These are phyloP conservation scores for Fomitopsis palustris DNA, from an alignment of 1,284 basidiomycete species.

Conservation along the genomic window DNA sequence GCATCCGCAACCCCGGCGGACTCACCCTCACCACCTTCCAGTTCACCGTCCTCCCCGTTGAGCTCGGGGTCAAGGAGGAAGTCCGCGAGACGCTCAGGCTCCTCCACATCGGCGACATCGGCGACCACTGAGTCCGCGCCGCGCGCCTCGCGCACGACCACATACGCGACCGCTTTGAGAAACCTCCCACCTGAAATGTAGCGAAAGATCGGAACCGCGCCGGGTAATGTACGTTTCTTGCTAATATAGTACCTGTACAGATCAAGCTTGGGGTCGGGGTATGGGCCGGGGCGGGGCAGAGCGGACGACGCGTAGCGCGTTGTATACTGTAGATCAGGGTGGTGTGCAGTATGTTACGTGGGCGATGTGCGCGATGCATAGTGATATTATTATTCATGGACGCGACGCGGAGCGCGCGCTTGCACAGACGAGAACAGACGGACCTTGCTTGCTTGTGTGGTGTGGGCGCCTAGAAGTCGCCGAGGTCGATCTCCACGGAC, in stretches of 20 bases:
- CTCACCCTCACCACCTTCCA: conserved; percentile 62
- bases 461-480: conserved; percentile 59
- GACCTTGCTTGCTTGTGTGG: not conserved
- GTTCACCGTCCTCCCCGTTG: conserved; percentile 48
- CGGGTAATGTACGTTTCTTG: not conserved
- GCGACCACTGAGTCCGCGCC: not conserved
- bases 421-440: too few relatives aligned
- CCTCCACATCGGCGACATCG: not conserved
- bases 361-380: not conserved
- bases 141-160: too few relatives aligned
- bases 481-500: conserved; percentile 71
- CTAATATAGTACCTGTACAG: not conserved
- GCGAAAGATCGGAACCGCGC: too few relatives aligned
- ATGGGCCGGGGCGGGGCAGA: too few relatives aligned
- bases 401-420: too few relatives aligned
- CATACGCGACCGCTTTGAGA: too few relatives aligned
- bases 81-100: conserved; percentile 7
- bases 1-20: conserved; percentile 48
- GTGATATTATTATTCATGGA: not conserved
- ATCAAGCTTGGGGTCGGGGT: not conserved
- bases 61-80: conserved; percentile 38
- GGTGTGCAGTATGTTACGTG: not conserved
- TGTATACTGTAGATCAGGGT: not conserved
- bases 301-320: too few relatives aligned
- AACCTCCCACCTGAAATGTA: too few relatives aligned